Percentiles rank a stretch among this genome's conserved stretches.
Conservation (phyloP, 495 filamentous ascomycete genomes). For the Chaetomium tenue region DNA sequence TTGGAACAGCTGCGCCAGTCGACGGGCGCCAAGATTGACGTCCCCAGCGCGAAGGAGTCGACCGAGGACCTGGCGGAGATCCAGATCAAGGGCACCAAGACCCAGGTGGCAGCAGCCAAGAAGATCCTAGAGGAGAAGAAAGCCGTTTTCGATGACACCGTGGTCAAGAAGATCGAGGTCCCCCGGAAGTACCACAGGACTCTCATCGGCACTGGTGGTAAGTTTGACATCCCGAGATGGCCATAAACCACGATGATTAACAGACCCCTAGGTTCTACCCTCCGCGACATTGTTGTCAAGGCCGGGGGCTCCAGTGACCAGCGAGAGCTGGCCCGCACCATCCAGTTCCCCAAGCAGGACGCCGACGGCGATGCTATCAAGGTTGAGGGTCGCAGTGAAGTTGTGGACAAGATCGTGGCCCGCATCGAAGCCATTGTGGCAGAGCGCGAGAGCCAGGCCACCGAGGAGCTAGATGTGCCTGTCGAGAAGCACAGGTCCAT, state of each 20-base stretch:
- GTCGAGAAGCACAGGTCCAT: conserved; percentile 84
- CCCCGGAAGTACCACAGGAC: conserved; percentile 86
- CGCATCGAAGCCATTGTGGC: conserved; percentile 75
- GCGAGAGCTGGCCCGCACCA: conserved; percentile 73
- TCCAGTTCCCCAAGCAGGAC: conserved; percentile 83
- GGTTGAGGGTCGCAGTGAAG: conserved; percentile 73
- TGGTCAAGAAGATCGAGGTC: conserved; percentile 78
- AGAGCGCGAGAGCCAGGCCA: conserved; percentile 74
- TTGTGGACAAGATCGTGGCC: conserved; percentile 86
- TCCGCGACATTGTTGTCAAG: conserved; percentile 80
- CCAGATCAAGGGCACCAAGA: conserved; percentile 83
- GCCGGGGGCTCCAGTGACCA: conserved; percentile 87
- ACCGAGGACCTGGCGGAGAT: conserved; percentile 73
- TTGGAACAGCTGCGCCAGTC: conserved; percentile 83
- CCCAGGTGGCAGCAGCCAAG: conserved; percentile 86
- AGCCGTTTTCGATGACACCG: conserved; percentile 78
- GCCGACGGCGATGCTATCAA: conserved; percentile 79
- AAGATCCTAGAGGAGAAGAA: conserved; percentile 80
- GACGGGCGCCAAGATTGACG: conserved; percentile 84
- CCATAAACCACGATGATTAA: neutral
- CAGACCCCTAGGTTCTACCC: conserved; percentile 48
- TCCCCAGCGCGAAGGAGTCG: conserved; percentile 64
- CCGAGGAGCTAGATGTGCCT: conserved; percentile 73
- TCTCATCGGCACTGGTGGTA: conserved; percentile 71
- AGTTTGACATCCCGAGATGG: neutral